A percentile compares a stretch with the other conserved stretches of the same genome.
Conservation (phyloP, 352 stramenopile species). For the Phytophthora podocarpi region DNA sequence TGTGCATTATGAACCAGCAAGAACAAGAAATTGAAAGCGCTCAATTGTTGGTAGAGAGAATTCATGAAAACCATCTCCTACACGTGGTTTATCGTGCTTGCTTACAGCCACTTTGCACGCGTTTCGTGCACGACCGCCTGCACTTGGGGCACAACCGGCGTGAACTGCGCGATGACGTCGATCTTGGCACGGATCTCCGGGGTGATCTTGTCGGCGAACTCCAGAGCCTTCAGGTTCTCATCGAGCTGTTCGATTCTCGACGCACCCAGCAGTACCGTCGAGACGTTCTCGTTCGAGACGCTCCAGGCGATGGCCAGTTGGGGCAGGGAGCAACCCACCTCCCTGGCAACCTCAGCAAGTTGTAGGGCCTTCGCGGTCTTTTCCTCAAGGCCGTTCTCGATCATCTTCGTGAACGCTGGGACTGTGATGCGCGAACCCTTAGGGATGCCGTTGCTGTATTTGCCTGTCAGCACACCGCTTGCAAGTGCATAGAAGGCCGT, state of each 20-base stretch:
- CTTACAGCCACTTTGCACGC: constrained; percentile 38
- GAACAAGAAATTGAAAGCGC: no score
- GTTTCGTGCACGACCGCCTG: constrained; percentile 31
- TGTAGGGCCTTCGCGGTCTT: constrained; percentile 51
- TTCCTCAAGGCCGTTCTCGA: constrained; percentile 55
- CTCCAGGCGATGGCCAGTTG: constrained; percentile 69
- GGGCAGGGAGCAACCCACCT: constrained; percentile 61
- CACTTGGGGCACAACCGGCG: constrained; percentile 29
- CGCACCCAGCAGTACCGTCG: constrained; percentile 66
- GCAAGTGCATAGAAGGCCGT: constrained; percentile 74
- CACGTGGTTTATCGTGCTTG: no score
- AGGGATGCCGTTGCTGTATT: constrained; percentile 81
- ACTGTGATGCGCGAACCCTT: constrained; percentile 67
- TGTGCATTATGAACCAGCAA: no score
- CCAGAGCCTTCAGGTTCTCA: constrained; percentile 75
- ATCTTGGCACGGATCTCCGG: constrained; percentile 70
- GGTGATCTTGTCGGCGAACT: constrained; percentile 74
- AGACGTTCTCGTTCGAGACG: constrained; percentile 59
- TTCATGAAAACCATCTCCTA: no score
- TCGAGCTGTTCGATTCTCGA: constrained; percentile 71
- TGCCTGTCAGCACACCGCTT: constrained; percentile 74
- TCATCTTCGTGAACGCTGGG: constrained; percentile 51
- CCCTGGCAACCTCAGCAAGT: constrained; percentile 59
- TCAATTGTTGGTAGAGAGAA: no score
- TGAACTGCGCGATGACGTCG: constrained; percentile 66